Conservation (phyloP, 805 yeast genomes). For the Metschnikowia henanensis region DNA sequence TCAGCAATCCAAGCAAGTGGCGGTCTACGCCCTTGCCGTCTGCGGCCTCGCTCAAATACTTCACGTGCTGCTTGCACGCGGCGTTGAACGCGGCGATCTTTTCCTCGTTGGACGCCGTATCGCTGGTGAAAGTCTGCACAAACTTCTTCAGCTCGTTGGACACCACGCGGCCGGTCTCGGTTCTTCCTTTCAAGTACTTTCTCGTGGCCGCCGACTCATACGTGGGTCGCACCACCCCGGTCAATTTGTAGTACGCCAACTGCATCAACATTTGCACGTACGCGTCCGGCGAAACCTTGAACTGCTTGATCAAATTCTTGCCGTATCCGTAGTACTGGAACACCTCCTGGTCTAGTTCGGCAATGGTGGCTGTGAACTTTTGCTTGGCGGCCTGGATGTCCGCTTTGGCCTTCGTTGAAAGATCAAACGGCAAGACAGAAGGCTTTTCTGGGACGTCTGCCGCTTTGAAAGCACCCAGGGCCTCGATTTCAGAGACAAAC, state of each 20-base stretch:
- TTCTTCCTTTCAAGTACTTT: conserved; percentile 84
- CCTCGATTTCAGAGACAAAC: conserved; percentile 28
- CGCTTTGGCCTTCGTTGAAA: conserved; percentile 49
- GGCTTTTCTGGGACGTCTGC: conserved; percentile 19
- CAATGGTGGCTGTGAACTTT: conserved; percentile 57
- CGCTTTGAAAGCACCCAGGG: conserved; percentile 11
- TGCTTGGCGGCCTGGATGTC: conserved; percentile 56
- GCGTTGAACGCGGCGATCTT: conserved; percentile 67
- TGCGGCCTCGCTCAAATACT: conserved; percentile 73
- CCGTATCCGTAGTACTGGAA: conserved; percentile 86
- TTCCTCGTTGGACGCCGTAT: conserved; percentile 47
- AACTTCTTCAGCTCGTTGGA: conserved; percentile 68
- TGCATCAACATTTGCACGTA: conserved; percentile 89
- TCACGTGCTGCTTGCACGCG: conserved; percentile 74
- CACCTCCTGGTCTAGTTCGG: conserved; percentile 70
- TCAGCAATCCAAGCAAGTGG: conserved; percentile 86
- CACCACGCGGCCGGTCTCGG: conserved; percentile 90
- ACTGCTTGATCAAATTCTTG: conserved; percentile 77
- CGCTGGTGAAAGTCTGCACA: conserved; percentile 71
- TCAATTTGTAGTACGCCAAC: conserved; percentile 81
- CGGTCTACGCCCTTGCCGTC: conserved; percentile 91
- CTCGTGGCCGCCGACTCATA: conserved; percentile 97
- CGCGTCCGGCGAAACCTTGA: conserved; percentile 91
- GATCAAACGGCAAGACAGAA: conserved; percentile 51
- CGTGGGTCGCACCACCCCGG: conserved; percentile 83